Percentiles rank a stretch among this genome's conserved stretches.
Conservation (phyloP, 768 basidiomycete genomes). For the Boletus insuetus region DNA sequence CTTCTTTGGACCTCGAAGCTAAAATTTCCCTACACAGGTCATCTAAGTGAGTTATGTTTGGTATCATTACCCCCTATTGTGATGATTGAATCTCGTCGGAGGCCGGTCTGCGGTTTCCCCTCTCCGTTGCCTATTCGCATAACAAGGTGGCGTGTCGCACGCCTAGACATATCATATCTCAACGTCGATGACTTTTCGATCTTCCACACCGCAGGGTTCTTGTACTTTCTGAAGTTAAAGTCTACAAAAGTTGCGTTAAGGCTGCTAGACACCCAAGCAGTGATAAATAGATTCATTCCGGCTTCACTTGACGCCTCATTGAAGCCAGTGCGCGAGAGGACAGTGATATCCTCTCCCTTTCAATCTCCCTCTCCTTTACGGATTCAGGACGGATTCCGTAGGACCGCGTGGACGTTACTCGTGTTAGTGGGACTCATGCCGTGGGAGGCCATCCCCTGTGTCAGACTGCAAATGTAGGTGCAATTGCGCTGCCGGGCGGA, state of each 20-base stretch:
- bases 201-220: too few species aligned
- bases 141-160: background rate
- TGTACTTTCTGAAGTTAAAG: too few species aligned
- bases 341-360: background rate
- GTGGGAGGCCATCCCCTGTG: background rate
- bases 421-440: background rate
- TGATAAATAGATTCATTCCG: background rate
- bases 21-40: background rate
- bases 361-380: background rate
- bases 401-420: background rate
- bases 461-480: background rate
- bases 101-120: background rate
- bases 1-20: background rate
- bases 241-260: background rate
- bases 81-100: background rate
- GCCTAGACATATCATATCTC: background rate
- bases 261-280: background rate
- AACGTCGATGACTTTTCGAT: background rate
- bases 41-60: background rate
- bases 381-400: background rate
- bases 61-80: too few species aligned
- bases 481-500: background rate
- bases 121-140: background rate
- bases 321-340: background rate
- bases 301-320: background rate